Base-by-base conservation (phyloP, 768 basidiomycete species). In the Galerina sulciceps region DNA sequence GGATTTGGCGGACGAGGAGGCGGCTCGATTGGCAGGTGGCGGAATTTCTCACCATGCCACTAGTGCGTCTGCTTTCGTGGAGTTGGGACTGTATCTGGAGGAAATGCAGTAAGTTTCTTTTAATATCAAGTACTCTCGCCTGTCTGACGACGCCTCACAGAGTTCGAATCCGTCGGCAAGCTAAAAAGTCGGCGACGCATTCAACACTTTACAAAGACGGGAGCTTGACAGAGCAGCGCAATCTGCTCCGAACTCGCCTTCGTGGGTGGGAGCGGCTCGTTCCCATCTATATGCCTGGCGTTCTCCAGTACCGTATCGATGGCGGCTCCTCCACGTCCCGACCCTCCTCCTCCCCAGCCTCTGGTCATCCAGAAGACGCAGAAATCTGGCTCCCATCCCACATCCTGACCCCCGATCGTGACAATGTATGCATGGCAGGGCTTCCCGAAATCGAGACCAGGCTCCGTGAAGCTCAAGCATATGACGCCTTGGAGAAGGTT, bases 51-150 rank as follows among this genome's bases (percentile, higher is more conserved):
- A 57, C 36, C 59, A 67, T 54, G 22, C 36, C 13, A 60, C 50
- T 8, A 64, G 48, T 31, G 53, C 62, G 6, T 36, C 53, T 6
- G 43, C 26, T 10, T 67, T 67, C 38, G n/a, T 67, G 8, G 22
- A 38, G 22, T 11, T 67, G 20, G 65, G 53, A 5, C 40, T 67
- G 23, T 62, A 66, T 11, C n/a, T 67, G 2, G 62, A 67, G 38
- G 62, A 65, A 13, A 17, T 46, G 9, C 65, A 64, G 66, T 67
- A 62, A 9, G 62, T 31, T 3, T 8, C 4, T 65, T 8, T 43
- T 17, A 13, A 2, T 35, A 31, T 6, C 0, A 34, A 10, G 26
- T n/a, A 18, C 8, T 45, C 11, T 23, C 2, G 18, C 45, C 15
- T 15, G 23, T 13, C 45, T 18, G n/a, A 14, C 17, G 35, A 46